These are phyloP conservation scores for Favolaschia claudopus DNA, from an alignment of 768 basidiomycete genomes.

Conservation along the genomic window DNA sequence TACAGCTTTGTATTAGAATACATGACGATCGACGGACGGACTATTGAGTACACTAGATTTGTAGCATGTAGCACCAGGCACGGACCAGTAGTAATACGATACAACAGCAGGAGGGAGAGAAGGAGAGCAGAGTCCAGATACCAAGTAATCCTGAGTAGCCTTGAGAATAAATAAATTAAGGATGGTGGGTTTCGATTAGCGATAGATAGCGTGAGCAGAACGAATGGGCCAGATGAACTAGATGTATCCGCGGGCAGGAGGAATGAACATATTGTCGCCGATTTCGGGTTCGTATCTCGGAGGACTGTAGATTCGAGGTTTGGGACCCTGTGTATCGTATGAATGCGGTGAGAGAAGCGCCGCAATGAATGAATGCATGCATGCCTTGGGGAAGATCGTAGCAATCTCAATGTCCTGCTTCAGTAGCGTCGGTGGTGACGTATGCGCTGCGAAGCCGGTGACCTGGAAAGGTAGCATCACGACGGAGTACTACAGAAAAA, in stretches of 20 bases:
- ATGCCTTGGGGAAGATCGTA: constrained; percentile 21
- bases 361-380: not conserved
- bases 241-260: constrained; percentile 16
- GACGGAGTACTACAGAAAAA: constrained; percentile 13
- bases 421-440: constrained; percentile 1
- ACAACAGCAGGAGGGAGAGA: not conserved
- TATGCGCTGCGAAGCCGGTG: constrained; percentile 18
- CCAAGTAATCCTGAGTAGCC: not conserved
- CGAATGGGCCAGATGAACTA: not conserved
- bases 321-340: constrained; percentile 12
- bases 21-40: not conserved
- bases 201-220: not conserved
- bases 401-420: constrained; percentile 26
- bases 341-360: not conserved
- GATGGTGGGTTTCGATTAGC: not conserved
- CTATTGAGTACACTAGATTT: constrained; percentile 10
- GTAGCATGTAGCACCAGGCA: not conserved
- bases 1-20: constrained; percentile 8
- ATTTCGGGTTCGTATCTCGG: constrained; percentile 22
- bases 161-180: not conserved
- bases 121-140: not conserved
- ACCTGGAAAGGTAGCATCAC: constrained; percentile 23
- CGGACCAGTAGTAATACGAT: not conserved
- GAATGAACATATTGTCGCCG: constrained; percentile 18
- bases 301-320: constrained; percentile 18